Evolutionary conservation across 2,329 filamentous ascomycete species (phyloP).

Genomic region (Cladorrhinum sp.): DNA sequence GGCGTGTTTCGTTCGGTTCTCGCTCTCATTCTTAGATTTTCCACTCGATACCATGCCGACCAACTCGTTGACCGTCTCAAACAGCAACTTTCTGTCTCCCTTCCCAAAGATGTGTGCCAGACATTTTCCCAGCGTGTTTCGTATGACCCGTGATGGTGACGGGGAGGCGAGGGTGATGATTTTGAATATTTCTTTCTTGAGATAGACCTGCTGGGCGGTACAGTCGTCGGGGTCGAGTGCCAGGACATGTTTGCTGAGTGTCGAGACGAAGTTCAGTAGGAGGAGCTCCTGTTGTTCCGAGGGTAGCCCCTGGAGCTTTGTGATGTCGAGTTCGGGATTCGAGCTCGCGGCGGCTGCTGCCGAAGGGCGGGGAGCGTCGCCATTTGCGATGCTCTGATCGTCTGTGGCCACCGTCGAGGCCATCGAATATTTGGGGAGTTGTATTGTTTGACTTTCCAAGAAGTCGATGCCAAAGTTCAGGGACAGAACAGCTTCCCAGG

Average conservation of each 20-base stretch:
- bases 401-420: slow-evolving; percentile 26
- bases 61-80: slow-evolving; percentile 91
- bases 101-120: slow-evolving; percentile 78
- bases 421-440: slow-evolving; percentile 19
- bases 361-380: slow-evolving; percentile 32
- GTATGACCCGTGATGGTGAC: slow-evolving; percentile 79
- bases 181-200: slow-evolving; percentile 93
- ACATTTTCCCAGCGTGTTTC: slow-evolving; percentile 83
- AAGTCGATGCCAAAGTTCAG: neutral
- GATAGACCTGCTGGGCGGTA: slow-evolving; percentile 81
- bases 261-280: slow-evolving; percentile 82
- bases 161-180: slow-evolving; percentile 81
- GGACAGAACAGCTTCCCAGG: neutral
- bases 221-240: slow-evolving; percentile 73
- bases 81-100: slow-evolving; percentile 87
- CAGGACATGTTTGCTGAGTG: slow-evolving; percentile 76
- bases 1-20: slow-evolving; percentile 78
- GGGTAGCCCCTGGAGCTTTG: slow-evolving; percentile 84
- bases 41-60: slow-evolving; percentile 67
- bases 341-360: slow-evolving; percentile 40
- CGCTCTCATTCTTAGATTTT: slow-evolving; percentile 72
- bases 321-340: slow-evolving; percentile 79
- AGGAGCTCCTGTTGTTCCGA: slow-evolving; percentile 95
- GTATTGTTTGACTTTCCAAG: neutral
- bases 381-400: slow-evolving; percentile 35